Evolutionary conservation across 352 stramenopile species (phyloP), one percentile per base, ranked within the genome.

Genomic region (Phytopythium boreale): DNA sequence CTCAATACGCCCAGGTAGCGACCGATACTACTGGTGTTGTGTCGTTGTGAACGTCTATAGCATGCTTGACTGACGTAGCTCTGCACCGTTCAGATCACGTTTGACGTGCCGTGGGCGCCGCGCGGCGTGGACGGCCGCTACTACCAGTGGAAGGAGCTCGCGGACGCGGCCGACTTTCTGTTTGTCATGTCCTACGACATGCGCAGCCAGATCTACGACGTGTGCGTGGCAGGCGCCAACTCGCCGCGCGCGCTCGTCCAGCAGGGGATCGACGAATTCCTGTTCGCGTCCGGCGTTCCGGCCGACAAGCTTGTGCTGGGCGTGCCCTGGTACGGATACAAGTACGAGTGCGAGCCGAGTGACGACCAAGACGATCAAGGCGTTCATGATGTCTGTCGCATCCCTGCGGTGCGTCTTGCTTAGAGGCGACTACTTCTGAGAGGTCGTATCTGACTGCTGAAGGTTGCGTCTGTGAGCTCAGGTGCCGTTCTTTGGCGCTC

Each of bases 121-220:
- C 75, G 79, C 10, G 84, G 80, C 7, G 76, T 97, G 19, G 89
- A 97, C 67, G 83, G 80, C 5, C 79, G 89, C 26, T 94, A 90
- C 50, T 97, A 97, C 61, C 74, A 90, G 59, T 96, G 88, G 80
- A 75, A 73, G 24, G 80, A 79, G 37, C 77, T 96, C 22, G 82
- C 82, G 2, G 62, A 79, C 17, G 76, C 71, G 4, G 66, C 76
- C 12, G 90, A 98, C 70, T 89, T 95, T 56, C 70, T 97, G 36
- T 97, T 97, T 59, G 86, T 98, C 57, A 98, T 98, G 92, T 90
- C 84, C 74, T 98, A 98, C 68, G 92, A 97, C 66, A 97, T 95
- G 78, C 87, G 85, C 34, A 96, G 87, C 61, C 91, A 97, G 80
- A 88, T 98, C 51, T 96, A 95, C 65, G 87, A 96, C 57, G 75